phyloP scores from a whole-genome alignment of 2,329 filamentous ascomycete species.

The Alternaria sp. region DNA sequence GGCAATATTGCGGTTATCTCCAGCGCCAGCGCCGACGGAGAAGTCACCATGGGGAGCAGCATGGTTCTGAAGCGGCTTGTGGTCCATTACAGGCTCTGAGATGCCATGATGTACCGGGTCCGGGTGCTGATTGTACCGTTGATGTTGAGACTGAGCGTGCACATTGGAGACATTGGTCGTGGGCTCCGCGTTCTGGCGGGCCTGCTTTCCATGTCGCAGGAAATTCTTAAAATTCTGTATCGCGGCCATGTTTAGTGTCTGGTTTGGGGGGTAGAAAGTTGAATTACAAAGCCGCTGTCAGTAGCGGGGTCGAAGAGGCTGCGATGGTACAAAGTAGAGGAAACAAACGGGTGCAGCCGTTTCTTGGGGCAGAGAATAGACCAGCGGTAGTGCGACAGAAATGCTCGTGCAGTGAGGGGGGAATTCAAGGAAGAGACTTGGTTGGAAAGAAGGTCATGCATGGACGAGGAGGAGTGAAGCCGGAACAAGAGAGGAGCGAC shows the following conservation, averaged over 20 bases:
- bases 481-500: conserved; percentile 35
- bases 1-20: conserved; percentile 69
- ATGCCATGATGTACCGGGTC: conserved; percentile 64
- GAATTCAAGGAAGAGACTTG: conserved; percentile 19
- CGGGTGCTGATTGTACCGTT: conserved; percentile 59
- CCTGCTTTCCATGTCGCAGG: conserved; percentile 97
- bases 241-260: conserved; percentile 63
- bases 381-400: conserved; percentile 24
- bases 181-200: conserved; percentile 71
- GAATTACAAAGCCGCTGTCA: conserved; percentile 24
- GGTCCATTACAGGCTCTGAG: conserved; percentile 66
- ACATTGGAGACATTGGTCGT: conserved; percentile 70
- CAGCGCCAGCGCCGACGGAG: conserved; percentile 68
- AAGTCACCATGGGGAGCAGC: conserved; percentile 63
- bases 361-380: conserved; percentile 19
- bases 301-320: conserved; percentile 30
- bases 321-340: conserved; percentile 11
- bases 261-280: conserved; percentile 1
- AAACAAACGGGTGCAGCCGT: conserved; percentile 27
- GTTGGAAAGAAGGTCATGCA: conserved; percentile 37
- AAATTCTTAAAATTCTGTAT: conserved; percentile 99
- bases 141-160: conserved; percentile 66
- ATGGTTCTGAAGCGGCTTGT: conserved; percentile 62
- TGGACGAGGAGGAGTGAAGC: conserved; percentile 20
- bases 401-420: conserved; percentile 16